Evolutionary conservation across 805 yeast species (phyloP).

Genomic region (Starmera dryadoides): DNA sequence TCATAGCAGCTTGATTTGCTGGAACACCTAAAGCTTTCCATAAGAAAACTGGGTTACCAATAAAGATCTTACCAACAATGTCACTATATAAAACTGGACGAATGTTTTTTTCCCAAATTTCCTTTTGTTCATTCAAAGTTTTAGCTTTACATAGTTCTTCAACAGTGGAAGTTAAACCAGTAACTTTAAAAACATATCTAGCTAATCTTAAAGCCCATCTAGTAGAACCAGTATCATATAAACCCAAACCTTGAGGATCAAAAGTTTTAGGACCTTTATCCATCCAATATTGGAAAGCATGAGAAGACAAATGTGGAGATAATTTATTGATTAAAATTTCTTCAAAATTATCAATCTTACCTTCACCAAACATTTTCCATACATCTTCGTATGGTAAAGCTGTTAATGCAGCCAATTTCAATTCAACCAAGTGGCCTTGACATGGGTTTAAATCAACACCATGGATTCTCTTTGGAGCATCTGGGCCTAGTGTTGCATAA

Average conservation of each 20-base stretch:
- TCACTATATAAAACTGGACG: conserved; percentile 70
- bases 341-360: conserved; percentile 47
- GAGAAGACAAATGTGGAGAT: conserved; percentile 67
- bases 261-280: conserved; percentile 56
- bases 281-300: conserved; percentile 79
- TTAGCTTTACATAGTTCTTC: conserved; percentile 48
- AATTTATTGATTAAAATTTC: conserved; percentile 47
- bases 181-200: conserved; percentile 45
- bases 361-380: conserved; percentile 76
- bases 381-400: conserved; percentile 48
- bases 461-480: conserved; percentile 71
- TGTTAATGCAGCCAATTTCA: conserved; percentile 67
- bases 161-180: conserved; percentile 47
- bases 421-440: conserved; percentile 74
- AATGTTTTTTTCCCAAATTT: conserved; percentile 55
- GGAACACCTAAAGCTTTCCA: conserved; percentile 94
- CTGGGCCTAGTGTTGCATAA: conserved; percentile 57
- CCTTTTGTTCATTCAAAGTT: conserved; percentile 53
- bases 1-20: conserved; percentile 73
- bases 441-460: conserved; percentile 82
- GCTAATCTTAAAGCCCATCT: conserved; percentile 80
- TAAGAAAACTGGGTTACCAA: conserved; percentile 78
- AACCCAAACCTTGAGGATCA: conserved; percentile 45
- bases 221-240: conserved; percentile 78
- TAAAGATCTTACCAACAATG: conserved; percentile 53